A percentile compares a stretch with the other conserved stretches of the same genome.
Conservation (phyloP, 2,329 filamentous ascomycete species). For the Lojkania enalia region DNA sequence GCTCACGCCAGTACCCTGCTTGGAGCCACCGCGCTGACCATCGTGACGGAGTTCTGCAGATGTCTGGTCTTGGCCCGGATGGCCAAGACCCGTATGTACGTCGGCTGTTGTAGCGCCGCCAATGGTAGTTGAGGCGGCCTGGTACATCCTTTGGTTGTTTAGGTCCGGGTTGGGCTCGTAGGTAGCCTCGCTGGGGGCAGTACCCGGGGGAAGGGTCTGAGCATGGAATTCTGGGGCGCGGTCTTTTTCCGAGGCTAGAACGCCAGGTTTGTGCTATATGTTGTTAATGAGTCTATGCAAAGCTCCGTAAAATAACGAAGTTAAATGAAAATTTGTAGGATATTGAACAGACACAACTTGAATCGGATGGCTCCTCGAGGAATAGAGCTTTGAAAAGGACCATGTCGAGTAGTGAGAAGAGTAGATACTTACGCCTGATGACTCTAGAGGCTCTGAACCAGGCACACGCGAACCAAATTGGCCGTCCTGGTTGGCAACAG, state of each 20-base stretch:
- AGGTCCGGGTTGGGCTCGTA: constrained; percentile 52
- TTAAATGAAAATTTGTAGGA: constrained; percentile 17
- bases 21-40: constrained; percentile 48
- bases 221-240: constrained; percentile 65
- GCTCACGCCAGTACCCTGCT: constrained; percentile 44
- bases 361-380: no score
- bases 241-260: constrained; percentile 62
- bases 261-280: constrained; percentile 65
- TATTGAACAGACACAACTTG: no score
- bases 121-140: constrained; percentile 52
- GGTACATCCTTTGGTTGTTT: constrained; percentile 48
- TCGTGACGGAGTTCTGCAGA: constrained; percentile 54
- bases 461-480: constrained; percentile 59
- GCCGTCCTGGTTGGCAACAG: constrained; percentile 56
- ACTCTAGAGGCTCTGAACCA: constrained; percentile 57
- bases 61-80: constrained; percentile 56
- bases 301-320: no score
- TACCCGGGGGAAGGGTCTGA: constrained; percentile 63
- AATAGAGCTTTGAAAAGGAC: no score
- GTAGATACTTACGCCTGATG: constrained; percentile 55
- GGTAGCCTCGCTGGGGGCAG: constrained; percentile 58
- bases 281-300: constrained; percentile 14
- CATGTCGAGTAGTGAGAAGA: not conserved
- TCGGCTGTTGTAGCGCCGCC: constrained; percentile 57
- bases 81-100: constrained; percentile 58